A percentile compares a stretch with the other conserved stretches of the same genome.
These are phyloP conservation scores for Podosphaera aphanis DNA, from an alignment of 2,329 filamentous ascomycete species.

Conservation along the genomic window DNA sequence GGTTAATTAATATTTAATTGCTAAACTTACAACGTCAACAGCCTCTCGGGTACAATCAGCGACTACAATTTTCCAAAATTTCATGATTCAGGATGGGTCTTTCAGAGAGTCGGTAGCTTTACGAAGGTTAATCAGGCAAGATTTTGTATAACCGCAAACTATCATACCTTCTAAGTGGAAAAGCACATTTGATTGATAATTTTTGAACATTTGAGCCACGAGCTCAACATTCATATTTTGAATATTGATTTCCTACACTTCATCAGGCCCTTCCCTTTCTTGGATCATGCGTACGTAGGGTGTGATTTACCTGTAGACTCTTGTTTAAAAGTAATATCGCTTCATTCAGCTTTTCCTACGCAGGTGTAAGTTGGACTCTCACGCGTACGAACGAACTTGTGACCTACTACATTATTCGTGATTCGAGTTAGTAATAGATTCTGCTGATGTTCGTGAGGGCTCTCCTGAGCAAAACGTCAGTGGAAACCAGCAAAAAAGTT, in stretches of 20 bases:
- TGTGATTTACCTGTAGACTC: conserved; percentile 44
- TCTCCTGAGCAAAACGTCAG: conserved; percentile 35
- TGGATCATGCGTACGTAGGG: not conserved
- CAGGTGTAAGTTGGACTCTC: conserved; percentile 69
- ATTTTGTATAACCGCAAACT: not conserved
- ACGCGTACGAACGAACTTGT: conserved; percentile 26
- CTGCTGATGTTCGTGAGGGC: conserved; percentile 93
- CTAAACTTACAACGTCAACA: too few species aligned
- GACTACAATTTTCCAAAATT: not conserved
- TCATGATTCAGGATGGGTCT: conserved; percentile 37
- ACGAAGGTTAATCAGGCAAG: not conserved
- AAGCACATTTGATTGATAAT: conserved; percentile 92
- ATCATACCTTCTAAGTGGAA: conserved; percentile 79
- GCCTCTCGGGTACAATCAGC: too few species aligned
- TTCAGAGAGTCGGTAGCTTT: conserved; percentile 64
- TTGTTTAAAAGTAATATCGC: conserved; percentile 83
- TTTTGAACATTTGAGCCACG: conserved; percentile 98
- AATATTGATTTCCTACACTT: conserved; percentile 61
- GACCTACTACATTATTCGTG: conserved; percentile 80
- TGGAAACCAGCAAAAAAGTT: too few species aligned
- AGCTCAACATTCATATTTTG: conserved; percentile 98
- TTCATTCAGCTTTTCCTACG: conserved; percentile 89
- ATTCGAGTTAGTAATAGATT: conserved; percentile 80
- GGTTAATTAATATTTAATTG: too few species aligned
- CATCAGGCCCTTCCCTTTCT: not conserved